phyloP scores from a whole-genome alignment of 2,329 filamentous ascomycete genomes.

The Trichophyton equinum region DNA sequence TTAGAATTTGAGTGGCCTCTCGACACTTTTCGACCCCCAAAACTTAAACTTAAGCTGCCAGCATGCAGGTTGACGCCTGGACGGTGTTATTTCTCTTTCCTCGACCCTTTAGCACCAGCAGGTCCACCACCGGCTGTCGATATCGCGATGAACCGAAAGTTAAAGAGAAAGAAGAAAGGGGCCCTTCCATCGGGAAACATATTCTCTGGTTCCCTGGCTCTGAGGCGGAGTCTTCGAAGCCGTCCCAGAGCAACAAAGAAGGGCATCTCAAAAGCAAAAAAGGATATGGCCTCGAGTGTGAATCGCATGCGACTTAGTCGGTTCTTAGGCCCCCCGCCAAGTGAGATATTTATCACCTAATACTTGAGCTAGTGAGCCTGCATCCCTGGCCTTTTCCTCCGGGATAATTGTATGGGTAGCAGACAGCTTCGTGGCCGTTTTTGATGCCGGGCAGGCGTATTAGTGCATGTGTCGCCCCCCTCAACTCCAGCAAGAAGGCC shows the following conservation, averaged over 20 bases:
- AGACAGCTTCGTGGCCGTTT: neutral
- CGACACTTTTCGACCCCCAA: neutral
- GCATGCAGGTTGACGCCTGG: neutral
- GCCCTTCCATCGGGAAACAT: too few species aligned
- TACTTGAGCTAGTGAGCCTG: neutral
- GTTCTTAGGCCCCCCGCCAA: neutral
- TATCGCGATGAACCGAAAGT: neutral
- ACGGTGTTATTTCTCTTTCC: neutral
- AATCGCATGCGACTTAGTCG: neutral
- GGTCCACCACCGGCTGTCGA: neutral
- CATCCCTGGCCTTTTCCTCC: neutral
- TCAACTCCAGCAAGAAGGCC: neutral
- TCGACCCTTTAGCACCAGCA: neutral
- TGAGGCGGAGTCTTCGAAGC: neutral
- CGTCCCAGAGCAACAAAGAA: neutral
- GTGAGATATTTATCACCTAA: constrained; percentile 3
- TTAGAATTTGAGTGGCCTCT: neutral
- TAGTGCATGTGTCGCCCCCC: neutral
- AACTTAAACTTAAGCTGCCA: neutral
- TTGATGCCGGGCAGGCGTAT: neutral
- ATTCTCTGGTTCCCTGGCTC: neutral
- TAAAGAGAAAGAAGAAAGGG: neutral
- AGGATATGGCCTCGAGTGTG: neutral
- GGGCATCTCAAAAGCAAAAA: neutral
- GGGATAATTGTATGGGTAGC: neutral